Base-by-base conservation (phyloP, 192 early-diverging fungal genomes). In the Backusella mclennaniae region DNA sequence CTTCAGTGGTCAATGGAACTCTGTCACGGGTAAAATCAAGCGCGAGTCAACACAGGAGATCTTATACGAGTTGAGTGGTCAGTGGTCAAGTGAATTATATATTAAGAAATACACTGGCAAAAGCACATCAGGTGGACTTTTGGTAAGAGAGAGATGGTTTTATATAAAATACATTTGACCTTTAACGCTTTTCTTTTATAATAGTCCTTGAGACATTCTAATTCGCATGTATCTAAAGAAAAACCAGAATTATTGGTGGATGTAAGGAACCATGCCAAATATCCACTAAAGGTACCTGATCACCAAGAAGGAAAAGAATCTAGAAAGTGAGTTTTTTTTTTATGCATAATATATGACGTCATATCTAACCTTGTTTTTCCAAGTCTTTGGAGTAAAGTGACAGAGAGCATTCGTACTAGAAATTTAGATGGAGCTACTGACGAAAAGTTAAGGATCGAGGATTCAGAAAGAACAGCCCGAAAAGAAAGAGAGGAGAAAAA, bases 251-350 rank as follows among this genome's bases (percentile, higher is more conserved):
- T 71, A 19, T 26, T 71, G 41, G 70, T 71, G 26, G 44, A 71
- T 49, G 70, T 71, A 26, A 26, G 44, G 6, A 5, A 71, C 4
- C 29, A 33, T 33, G 14, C 12, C n/a, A 26, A 31, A 71, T 49
- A 46, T 44, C 70, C 70, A 8, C 17, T 71, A 15, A 44, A 17
- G 29, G 70, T 71, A 29, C 11, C 44, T 12, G 26, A 44, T 0
- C 88, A 93, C 38, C 95, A 96, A 84, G 95, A 95, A 71, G 77
- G 84, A 23, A 94, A 94, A 74, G 97, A 99, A 85, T 95, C 95
- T 29, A 87, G 94, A 69, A 86, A 90, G 87, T 92, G 75, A 42
- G 12, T 52, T 29, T 56, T 56, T 33, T 38, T 39, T 39, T 39
- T 11, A 56, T 56, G 53, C 53, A 56, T 23, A 56, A 56, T 56